These are phyloP conservation scores for Chlorella sorokiniana DNA, from an alignment of 139 green algal genomes.

Conservation along the genomic window DNA sequence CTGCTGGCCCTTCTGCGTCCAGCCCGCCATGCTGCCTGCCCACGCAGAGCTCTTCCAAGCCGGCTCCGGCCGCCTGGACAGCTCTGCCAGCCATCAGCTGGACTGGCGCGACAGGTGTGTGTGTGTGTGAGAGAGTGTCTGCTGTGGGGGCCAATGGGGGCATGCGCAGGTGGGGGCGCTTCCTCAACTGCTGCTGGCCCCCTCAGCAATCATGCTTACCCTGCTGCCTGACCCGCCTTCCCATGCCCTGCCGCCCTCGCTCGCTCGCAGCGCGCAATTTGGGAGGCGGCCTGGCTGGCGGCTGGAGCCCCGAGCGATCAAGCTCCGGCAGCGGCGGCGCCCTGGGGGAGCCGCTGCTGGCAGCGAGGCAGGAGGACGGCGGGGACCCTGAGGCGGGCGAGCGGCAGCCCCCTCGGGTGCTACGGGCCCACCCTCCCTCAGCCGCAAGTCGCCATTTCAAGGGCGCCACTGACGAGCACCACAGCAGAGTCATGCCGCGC, in stretches of 20 bases:
- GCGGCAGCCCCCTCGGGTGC: too few relatives aligned
- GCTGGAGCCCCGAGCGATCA: background rate
- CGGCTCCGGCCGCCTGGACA: slow-evolving; percentile 7
- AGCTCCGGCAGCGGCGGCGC: background rate
- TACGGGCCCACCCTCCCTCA: too few relatives aligned
- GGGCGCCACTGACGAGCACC: background rate
- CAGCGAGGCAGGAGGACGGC: too few relatives aligned
- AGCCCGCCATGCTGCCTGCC: background rate
- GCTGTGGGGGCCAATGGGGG: background rate
- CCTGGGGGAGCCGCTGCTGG: too few relatives aligned
- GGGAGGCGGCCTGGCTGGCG: slow-evolving; percentile 9
- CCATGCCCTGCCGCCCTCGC: too few relatives aligned
- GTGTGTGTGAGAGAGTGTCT: background rate
- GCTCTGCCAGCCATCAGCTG: slow-evolving; percentile 2
- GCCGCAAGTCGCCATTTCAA: background rate
- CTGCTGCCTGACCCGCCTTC: background rate
- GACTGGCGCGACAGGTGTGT: slow-evolving; percentile 16
- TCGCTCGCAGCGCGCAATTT: slow-evolving; percentile 3
- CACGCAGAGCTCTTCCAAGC: slow-evolving; percentile 18
- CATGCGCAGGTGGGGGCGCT: background rate
- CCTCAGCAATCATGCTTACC: background rate
- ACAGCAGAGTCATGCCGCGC: too few relatives aligned
- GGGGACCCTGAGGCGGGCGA: too few relatives aligned
- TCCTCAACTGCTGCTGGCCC: background rate
- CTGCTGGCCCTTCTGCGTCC: too few relatives aligned